These are phyloP conservation scores for Cucurbita ficifolia DNA, from an alignment of 306 rosid species.

Conservation along the genomic window DNA sequence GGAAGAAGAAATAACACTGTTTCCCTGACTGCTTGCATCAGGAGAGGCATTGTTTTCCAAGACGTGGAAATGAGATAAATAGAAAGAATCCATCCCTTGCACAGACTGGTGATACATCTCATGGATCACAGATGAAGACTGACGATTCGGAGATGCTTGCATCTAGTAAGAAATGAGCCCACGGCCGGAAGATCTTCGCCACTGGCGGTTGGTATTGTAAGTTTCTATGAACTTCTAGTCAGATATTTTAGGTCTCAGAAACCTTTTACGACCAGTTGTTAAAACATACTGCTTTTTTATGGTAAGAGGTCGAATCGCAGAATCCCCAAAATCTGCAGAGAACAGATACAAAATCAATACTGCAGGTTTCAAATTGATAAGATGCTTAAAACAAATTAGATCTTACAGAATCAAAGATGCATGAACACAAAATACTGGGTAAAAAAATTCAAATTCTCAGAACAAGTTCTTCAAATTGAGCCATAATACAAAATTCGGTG, in stretches of 20 bases:
- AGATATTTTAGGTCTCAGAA: not conserved
- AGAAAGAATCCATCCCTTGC: slow-evolving; percentile 28
- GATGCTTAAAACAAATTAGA: not conserved
- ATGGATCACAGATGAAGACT: slow-evolving; percentile 21
- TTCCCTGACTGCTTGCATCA: slow-evolving; percentile 40
- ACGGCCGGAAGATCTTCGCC: not conserved
- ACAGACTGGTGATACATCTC: slow-evolving; percentile 34
- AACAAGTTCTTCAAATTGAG: not conserved
- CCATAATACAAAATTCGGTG: too few species aligned
- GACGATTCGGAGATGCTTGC: slow-evolving; percentile 44
- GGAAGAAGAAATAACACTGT: slow-evolving; percentile 37
- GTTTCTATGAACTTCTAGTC: not conserved
- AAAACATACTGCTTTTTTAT: not conserved
- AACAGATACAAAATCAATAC: not conserved
- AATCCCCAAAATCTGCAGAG: slow-evolving; percentile 2
- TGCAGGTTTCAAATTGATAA: not conserved
- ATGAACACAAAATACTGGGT: not conserved
- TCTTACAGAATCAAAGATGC: not conserved
- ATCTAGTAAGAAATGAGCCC: slow-evolving; percentile 20
- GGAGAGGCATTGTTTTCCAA: slow-evolving; percentile 32
- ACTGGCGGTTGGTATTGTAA: not conserved
- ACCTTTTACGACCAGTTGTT: not conserved
- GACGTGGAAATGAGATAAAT: slow-evolving; percentile 27
- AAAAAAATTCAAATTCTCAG: not conserved
- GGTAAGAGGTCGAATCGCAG: not conserved